Base-by-base conservation (phyloP, 768 basidiomycete genomes). In the Brasilioporus rufonigricans region DNA sequence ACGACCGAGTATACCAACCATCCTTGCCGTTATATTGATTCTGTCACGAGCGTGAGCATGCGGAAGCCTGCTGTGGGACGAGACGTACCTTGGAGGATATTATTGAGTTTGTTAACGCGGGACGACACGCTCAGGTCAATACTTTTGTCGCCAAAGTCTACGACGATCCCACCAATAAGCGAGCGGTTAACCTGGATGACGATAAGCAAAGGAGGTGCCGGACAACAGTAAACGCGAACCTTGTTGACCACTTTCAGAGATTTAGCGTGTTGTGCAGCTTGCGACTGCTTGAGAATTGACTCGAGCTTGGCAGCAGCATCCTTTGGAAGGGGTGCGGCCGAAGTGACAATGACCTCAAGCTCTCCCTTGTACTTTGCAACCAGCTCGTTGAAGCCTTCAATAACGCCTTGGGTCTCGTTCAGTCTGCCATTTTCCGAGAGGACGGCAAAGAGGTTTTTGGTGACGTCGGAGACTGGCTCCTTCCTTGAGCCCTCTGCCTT, bases 141-240 rank as follows among this genome's bases (percentile, higher is more conserved):
- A 50, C 93, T 93, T 80, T 96, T 96, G 79, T 98, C 97, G 59
- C 94, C 96, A 68, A 99, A 93, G 76, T 99, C 97, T 46, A 99
- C 87, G 57, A 98, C 80, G 55, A 98, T 72, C 48, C 97, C 97
- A 54, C 96, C 97, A 58, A 98, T 75, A 53, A 98, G 77, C n/a
- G 84, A 76, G 41, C 93, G 86, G 78, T 98, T 94, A 67, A 98
- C 89, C 93, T 96, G 56, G 29, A 58, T 41, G 50, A 55, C 31
- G 48, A 48, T 62, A 50, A 59, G 39, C 2, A n/a, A 50, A 39
- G 32, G 32, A 16, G 18, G 27, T 16, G 47, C 10, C 4, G 19
- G 40, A 36, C 27, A 43, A 39, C 45, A n/a, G 4, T 16, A 29
- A 50, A 31, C 3, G 65, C 80, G 57, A 60, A 89, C 93, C 84